phyloP scores from a whole-genome alignment of 164 flowering plant species.

The Vitis rupestris region DNA sequence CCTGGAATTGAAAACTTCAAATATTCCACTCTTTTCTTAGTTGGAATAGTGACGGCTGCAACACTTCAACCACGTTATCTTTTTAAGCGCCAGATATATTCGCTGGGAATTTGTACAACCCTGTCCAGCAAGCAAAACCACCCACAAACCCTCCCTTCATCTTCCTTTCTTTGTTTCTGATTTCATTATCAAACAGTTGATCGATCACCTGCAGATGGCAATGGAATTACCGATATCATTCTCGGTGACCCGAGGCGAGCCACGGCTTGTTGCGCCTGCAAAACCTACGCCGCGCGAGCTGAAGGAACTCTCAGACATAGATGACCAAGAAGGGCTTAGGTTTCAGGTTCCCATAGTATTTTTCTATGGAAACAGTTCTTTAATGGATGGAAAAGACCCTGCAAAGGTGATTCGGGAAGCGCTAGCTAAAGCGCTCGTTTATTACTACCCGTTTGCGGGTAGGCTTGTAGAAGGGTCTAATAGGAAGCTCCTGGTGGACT shows the following conservation, averaged over 20 bases:
- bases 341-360: slow-evolving; percentile 1
- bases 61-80: too few relatives aligned
- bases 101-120: too few relatives aligned
- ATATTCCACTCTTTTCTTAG: too few relatives aligned
- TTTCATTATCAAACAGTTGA: too few relatives aligned
- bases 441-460: slow-evolving; percentile 33
- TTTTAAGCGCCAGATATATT: too few relatives aligned
- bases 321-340: slow-evolving; percentile 5
- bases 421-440: slow-evolving; percentile 22
- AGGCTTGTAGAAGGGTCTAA: slow-evolving; percentile 24
- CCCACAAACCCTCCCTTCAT: too few relatives aligned
- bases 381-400: neutral
- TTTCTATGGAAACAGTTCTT: neutral
- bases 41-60: too few relatives aligned
- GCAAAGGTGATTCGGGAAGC: slow-evolving; percentile 15
- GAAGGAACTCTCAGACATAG: slow-evolving; percentile 6
- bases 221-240: too few relatives aligned
- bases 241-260: neutral
- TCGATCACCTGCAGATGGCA: too few relatives aligned
- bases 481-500: slow-evolving; percentile 29
- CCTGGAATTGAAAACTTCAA: too few relatives aligned
- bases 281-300: neutral
- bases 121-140: too few relatives aligned
- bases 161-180: too few relatives aligned
- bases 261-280: neutral